phyloP scores from a whole-genome alignment of 768 basidiomycete species.

The Chlorophyllum brunneum region DNA sequence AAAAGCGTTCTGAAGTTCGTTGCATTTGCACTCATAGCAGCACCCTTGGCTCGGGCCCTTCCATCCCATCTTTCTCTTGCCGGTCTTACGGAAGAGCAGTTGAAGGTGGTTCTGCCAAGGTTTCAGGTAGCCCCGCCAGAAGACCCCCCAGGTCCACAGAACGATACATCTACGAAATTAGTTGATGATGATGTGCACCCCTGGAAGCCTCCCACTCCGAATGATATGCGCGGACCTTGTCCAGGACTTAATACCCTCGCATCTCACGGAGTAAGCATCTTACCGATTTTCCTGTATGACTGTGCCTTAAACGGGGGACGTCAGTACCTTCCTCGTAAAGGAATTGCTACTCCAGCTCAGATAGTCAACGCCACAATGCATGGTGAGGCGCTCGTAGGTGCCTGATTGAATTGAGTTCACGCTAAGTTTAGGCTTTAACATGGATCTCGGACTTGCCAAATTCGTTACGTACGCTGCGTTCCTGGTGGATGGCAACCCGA shows the following conservation, averaged over 20 bases:
- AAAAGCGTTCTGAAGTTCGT: not conserved
- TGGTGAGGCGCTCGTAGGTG: not conserved
- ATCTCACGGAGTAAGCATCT: conserved; percentile 15
- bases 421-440: conserved; percentile 15
- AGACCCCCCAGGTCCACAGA: conserved; percentile 5
- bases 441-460: conserved; percentile 13
- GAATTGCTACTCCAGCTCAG: conserved; percentile 14
- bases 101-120: conserved; percentile 9
- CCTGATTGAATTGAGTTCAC: not conserved
- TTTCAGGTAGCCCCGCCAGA: conserved; percentile 4
- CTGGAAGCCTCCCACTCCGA: conserved; percentile 10
- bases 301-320: too few species aligned
- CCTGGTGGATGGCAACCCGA: conserved; percentile 15
- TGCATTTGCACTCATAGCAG: not conserved
- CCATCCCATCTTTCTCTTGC: conserved; percentile 14
- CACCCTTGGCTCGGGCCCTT: conserved; percentile 3
- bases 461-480: conserved; percentile 18
- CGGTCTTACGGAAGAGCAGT: conserved; percentile 10
- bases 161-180: conserved; percentile 16
- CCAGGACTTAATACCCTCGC: conserved; percentile 20
- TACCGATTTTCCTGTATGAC: not conserved
- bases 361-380: conserved; percentile 13
- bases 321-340: conserved; percentile 14
- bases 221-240: conserved; percentile 18
- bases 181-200: conserved; percentile 19